Conservation (phyloP, 495 filamentous ascomycete species). For the Hypoxylon subgilvum region DNA sequence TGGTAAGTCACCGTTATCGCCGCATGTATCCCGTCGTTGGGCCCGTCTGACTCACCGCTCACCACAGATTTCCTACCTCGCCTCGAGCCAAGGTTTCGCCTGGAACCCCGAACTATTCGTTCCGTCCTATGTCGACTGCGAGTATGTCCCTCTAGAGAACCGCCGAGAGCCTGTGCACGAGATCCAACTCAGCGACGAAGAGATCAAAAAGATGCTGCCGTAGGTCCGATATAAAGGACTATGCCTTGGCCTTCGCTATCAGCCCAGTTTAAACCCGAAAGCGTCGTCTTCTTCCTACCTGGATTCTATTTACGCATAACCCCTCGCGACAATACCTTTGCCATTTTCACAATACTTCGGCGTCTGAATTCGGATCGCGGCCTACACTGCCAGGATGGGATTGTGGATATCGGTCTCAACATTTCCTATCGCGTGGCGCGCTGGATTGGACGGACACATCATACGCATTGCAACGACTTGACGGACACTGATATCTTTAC, state of each 20-base stretch:
- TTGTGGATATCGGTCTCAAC: conserved; percentile 34
- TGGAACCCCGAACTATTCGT: conserved; percentile 74
- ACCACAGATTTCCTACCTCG: conserved; percentile 69
- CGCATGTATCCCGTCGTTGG: background rate
- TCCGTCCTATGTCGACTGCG: conserved; percentile 62
- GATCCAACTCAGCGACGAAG: conserved; percentile 68
- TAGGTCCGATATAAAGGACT: conserved; percentile 33
- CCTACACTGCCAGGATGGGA: conserved; percentile 41
- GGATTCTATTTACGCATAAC: conserved; percentile 29
- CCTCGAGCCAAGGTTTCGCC: conserved; percentile 70
- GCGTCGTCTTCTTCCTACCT: conserved; percentile 28
- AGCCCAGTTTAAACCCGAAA: background rate
- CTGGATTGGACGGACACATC: conserved; percentile 25
- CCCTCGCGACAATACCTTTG: conserved; percentile 41
- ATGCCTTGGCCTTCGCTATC: background rate
- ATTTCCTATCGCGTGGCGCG: conserved; percentile 30
- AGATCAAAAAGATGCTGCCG: conserved; percentile 62
- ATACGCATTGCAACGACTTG: conserved; percentile 30
- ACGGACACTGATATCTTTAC: conserved; percentile 30
- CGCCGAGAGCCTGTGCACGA: conserved; percentile 71
- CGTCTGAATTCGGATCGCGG: conserved; percentile 41
- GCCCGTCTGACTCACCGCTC: conserved; percentile 10
- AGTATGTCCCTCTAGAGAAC: conserved; percentile 66
- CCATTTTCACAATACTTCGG: conserved; percentile 44
- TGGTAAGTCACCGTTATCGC: conserved; percentile 55